Base-by-base conservation (phyloP, 257 asterid genomes). In the Lycium ferocissimum region DNA sequence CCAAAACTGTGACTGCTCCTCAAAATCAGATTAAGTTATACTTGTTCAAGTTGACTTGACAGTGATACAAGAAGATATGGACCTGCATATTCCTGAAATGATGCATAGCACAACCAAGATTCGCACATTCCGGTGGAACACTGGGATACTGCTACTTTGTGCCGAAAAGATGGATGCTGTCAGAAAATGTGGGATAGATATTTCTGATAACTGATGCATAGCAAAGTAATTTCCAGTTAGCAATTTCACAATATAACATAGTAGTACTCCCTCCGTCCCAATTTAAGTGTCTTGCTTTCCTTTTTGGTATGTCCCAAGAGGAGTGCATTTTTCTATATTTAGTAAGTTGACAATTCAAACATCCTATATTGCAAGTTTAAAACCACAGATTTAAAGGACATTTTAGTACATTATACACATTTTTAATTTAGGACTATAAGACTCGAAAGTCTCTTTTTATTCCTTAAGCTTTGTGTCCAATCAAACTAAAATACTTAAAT, bases 121-220 rank as follows among this genome's bases (percentile, higher is more conserved):
- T 51, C 92, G 93, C 84, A 94, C 94, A 85, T 95, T 96, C 82
- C 87, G 90, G 83, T 93, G 95, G 90, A 96, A 96, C 87, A 91
- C 85, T 10, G 92, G 79, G 58, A 89, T 80, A 79, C 90, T 91
- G 82, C 91, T 90, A 92, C 93, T 94, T 95, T 95, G 93, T 2
- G 98, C 99, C 75, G 98, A 93, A 88, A 96, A 96, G 80, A 96
- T 93, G 40, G 98, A 94, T 62, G 97, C 98, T 17, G 99, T 94
- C 88, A 96, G 87, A 87, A 88, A 93, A 85, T 94, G 97, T 58
- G 99, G 98, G 76, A 96, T 94, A 18, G 97, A 91, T 81, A 96
- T 94, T 92, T 96, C 97, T 26, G 99, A 89, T 85, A 95, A 85
- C 99, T 96, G 92, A 85, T 79, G 57, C 90, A 88, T 62, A 83